Evolutionary conservation across 1,284 basidiomycete genomes (phyloP).

Genomic region (Ustilago trichophora): DNA sequence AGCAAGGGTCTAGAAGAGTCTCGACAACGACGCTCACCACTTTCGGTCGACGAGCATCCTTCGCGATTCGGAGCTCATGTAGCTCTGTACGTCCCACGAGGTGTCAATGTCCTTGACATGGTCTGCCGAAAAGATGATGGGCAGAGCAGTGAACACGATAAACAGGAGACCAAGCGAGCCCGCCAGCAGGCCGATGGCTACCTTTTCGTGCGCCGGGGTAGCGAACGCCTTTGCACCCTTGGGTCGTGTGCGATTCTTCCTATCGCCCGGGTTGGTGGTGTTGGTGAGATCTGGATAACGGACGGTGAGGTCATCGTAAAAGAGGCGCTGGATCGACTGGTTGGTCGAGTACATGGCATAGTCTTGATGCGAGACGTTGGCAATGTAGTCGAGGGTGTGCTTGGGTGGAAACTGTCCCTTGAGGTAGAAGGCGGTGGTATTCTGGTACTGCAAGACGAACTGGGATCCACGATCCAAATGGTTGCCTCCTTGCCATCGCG

Average conservation of each 20-base stretch:
- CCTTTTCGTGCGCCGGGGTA: constrained; percentile 56
- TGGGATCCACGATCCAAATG: constrained; percentile 55
- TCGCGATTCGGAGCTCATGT: constrained; percentile 40
- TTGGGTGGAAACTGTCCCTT: constrained; percentile 47
- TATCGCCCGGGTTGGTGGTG: constrained; percentile 49
- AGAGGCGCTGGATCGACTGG: constrained; percentile 36
- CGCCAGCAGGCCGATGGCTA: constrained; percentile 54
- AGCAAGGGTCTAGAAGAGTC: too few species aligned
- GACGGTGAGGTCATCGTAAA: constrained; percentile 33
- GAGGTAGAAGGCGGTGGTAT: constrained; percentile 27
- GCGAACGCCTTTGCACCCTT: constrained; percentile 54
- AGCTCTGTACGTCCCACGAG: constrained; percentile 42
- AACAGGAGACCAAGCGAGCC: constrained; percentile 45
- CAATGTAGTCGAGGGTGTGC: constrained; percentile 45
- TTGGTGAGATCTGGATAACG: constrained; percentile 43
- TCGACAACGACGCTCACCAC: constrained; percentile 32
- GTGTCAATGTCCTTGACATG: constrained; percentile 32
- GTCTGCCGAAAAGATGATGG: constrained; percentile 56
- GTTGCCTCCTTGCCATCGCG: constrained; percentile 53
- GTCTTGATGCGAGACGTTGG: constrained; percentile 51
- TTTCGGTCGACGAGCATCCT: constrained; percentile 48
- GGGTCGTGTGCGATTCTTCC: constrained; percentile 12
- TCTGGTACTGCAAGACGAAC: constrained; percentile 46
- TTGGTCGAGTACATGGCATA: constrained; percentile 51
- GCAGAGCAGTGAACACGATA: constrained; percentile 51